A percentile compares a stretch with the other conserved stretches of the same genome.
phyloP scores from a whole-genome alignment of 1,284 basidiomycete genomes.

The Coniferiporia sulphurascens region DNA sequence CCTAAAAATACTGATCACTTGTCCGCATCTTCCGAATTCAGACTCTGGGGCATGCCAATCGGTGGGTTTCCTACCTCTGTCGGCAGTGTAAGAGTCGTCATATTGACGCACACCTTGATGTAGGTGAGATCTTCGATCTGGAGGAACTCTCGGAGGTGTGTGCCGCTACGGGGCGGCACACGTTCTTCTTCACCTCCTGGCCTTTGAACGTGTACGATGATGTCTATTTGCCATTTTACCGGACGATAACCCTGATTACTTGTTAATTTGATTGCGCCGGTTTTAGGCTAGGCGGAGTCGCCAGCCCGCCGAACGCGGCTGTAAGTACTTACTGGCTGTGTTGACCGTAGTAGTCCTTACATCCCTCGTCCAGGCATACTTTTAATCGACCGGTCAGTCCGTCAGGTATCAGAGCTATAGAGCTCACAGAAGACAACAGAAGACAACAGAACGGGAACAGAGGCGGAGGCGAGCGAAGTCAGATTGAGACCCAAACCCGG shows the following conservation, averaged over 20 bases:
- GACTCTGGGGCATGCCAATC: constrained; percentile 70
- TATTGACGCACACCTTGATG: not conserved
- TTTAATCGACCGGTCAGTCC: not conserved
- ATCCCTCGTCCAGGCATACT: not conserved
- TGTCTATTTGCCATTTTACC: not conserved
- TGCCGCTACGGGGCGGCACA: constrained; percentile 53
- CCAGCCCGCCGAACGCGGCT: constrained; percentile 65
- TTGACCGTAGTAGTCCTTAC: not conserved
- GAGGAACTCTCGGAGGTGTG: constrained; percentile 56
- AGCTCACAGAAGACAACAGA: no score
- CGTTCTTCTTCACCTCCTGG: constrained; percentile 73
- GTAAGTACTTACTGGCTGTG: constrained; percentile 36
- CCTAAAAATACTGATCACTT: constrained; percentile 3
- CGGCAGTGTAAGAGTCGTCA: not conserved
- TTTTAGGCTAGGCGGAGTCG: constrained; percentile 55
- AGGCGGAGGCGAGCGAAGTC: no score
- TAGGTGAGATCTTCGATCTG: constrained; percentile 67
- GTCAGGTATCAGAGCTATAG: no score
- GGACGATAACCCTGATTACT: not conserved
- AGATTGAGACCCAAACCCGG: no score
- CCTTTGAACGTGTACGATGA: constrained; percentile 58
- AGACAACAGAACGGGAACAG: no score
- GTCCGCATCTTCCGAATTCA: constrained; percentile 22
- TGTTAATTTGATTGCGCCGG: not conserved
- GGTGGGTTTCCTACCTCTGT: constrained; percentile 32